Percentiles rank a stretch among this genome's conserved stretches.
phyloP scores from a whole-genome alignment of 2,329 filamentous ascomycete species.

The Phialemoniopsis sp. region DNA sequence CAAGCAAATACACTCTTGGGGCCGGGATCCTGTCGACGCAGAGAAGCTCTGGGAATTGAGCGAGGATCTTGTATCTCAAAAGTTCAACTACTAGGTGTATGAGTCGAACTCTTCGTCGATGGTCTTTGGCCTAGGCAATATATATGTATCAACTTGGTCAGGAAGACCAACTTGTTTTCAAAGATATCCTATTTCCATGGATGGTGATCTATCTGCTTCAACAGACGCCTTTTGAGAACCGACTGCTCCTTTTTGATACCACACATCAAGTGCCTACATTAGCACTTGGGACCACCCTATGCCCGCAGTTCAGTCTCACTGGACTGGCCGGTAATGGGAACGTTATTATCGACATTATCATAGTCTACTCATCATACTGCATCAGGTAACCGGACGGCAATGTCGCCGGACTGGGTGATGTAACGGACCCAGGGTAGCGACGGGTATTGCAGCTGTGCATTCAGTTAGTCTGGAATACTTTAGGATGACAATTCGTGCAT shows the following conservation, averaged over 20 bases:
- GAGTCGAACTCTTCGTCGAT: too few species aligned
- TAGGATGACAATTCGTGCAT: conserved; percentile 1
- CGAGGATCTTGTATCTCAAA: conserved; percentile 38
- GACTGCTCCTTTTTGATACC: too few species aligned
- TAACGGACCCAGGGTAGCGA: conserved; percentile 97
- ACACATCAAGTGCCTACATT: too few species aligned
- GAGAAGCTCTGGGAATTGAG: conserved; percentile 40
- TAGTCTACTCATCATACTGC: conserved; percentile 60
- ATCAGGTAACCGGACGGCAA: conserved; percentile 91
- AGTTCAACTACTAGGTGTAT: conserved; percentile 24
- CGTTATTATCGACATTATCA: too few species aligned
- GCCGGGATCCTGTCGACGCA: conserved; percentile 19
- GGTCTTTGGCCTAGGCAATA: too few species aligned
- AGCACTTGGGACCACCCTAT: too few species aligned
- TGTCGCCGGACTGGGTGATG: conserved; percentile 97
- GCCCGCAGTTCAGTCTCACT: too few species aligned
- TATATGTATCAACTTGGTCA: too few species aligned
- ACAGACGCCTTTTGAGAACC: too few species aligned
- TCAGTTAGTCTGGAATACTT: conserved; percentile 1
- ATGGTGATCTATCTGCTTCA: too few species aligned
- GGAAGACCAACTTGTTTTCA: too few species aligned
- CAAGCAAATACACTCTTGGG: conserved; percentile 14
- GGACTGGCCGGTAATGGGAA: neutral
- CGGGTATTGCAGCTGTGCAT: conserved; percentile 83
- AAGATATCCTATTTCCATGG: too few species aligned